Conservation (phyloP, 768 basidiomycete genomes). For the Serendipita sp. region DNA sequence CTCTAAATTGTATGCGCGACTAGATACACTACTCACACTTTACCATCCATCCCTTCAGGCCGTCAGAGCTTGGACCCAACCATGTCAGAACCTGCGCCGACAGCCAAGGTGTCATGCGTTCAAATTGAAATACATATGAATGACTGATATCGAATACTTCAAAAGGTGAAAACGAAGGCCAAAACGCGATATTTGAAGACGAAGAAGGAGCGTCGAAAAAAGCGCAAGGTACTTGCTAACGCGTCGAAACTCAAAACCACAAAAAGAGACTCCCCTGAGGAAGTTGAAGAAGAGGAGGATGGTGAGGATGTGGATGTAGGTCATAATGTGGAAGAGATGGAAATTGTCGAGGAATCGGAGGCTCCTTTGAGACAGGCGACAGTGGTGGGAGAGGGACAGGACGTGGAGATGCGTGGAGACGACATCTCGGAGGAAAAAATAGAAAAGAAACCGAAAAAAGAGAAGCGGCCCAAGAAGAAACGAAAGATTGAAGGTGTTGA, state of each 20-base stretch:
- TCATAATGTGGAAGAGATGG: constrained; percentile 8
- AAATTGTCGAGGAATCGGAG: constrained; percentile 13
- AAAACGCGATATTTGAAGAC: constrained; percentile 57
- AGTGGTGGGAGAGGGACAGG: constrained; percentile 8
- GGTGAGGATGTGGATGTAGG: no score
- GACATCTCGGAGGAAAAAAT: not conserved
- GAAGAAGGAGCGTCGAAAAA: constrained; percentile 53
- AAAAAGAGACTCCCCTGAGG: constrained; percentile 15
- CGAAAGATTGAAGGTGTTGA: constrained; percentile 8
- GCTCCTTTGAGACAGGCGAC: constrained; percentile 3
- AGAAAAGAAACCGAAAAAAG: constrained; percentile 9
- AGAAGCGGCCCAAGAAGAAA: not conserved
- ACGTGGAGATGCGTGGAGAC: constrained; percentile 6
- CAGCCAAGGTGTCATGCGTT: not conserved
- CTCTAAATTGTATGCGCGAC: not conserved
- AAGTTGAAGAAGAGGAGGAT: constrained; percentile 13
- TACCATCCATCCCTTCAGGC: not conserved
- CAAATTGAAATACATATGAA: not conserved
- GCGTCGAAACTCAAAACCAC: constrained; percentile 15
- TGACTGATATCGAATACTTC: not conserved
- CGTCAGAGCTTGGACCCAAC: not conserved
- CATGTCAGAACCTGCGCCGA: not conserved
- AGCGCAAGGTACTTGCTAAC: constrained; percentile 22
- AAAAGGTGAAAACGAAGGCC: constrained; percentile 48
- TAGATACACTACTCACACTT: no score